Base-by-base conservation (phyloP, 345 rosid species). In the Citrus sp. region DNA sequence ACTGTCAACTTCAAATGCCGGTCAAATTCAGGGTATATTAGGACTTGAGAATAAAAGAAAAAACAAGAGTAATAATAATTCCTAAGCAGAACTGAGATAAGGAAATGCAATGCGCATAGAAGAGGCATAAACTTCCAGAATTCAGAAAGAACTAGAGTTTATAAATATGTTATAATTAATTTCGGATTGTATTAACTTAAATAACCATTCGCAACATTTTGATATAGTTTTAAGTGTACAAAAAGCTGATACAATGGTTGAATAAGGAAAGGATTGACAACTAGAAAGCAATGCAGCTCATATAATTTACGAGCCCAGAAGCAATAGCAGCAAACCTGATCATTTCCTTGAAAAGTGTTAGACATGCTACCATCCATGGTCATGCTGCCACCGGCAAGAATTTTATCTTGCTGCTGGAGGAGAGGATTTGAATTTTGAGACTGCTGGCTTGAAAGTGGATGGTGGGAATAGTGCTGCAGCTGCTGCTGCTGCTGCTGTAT, bases 401-500 rank as follows among this genome's bases (percentile, higher is more conserved):
- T 67, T 81, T 86, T 86, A 60, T 88, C 90, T 70, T 85, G 92
- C 66, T 72, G 90, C 82, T 77, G 86, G 54, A 81, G 79, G 37
- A 70, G 83, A 42, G 80, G 85, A 78, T 65, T 85, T 58, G 85
- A 85, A 80, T 78, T 81, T 85, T 82, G 87, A 61, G 90, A 81
- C 78, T 83, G 91, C 74, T 82, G 90, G 68, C 81, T 86, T 37
- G 87, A 79, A 84, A 82, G 87, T 68, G 84, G 72, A 79, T 80
- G 83, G 69, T 83, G 90, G 22, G 77, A 78, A 66, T 82, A 82
- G 49, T 84, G 84, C 56, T 80, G 88, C 77, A 82, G 87, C 60
- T 77, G 80, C 37, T 86, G 90, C 84, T 77, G 80, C 37, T 86
- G 90, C 84, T 89, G 92, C 83, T 81, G 87, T 65, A 77, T 72